Evolutionary conservation across 2,329 filamentous ascomycete genomes (phyloP).

Genomic region (Pseudogymnoascus sp.): DNA sequence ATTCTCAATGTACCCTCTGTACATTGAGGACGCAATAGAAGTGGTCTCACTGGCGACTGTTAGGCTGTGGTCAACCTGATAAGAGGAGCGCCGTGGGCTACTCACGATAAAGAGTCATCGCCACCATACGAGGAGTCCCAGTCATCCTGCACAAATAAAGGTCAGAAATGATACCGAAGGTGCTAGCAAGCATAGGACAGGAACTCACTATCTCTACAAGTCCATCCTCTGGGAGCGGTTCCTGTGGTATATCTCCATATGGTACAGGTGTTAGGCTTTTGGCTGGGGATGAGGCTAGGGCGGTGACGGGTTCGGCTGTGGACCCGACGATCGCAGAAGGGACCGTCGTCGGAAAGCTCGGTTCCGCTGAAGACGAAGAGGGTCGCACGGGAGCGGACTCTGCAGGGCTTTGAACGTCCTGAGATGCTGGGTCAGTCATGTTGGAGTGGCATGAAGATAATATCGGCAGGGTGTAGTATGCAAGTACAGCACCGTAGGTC

Average conservation of each 20-base stretch:
- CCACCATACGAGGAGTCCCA: conserved; percentile 6
- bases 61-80: neutral
- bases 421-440: neutral
- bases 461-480: neutral
- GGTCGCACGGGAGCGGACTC: neutral
- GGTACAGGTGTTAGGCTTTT: neutral
- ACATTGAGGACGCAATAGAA: conserved; percentile 22
- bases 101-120: conserved; percentile 8
- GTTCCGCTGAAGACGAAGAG: neutral
- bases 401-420: neutral
- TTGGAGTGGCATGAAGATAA: neutral
- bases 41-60: conserved; percentile 22
- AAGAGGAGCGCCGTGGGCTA: neutral
- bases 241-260: neutral
- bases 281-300: neutral
- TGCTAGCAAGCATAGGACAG: neutral
- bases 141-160: neutral
- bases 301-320: neutral
- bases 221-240: neutral
- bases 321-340: neutral
- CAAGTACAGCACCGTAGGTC: neutral
- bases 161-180: neutral
- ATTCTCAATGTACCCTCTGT: conserved; percentile 23
- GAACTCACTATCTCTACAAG: conserved; percentile 1
- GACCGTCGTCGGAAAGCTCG: neutral